Percentiles rank a stretch among this genome's conserved stretches.
These are phyloP conservation scores for Epichloe scottii DNA, from an alignment of 2,329 filamentous ascomycete genomes.

Conservation along the genomic window DNA sequence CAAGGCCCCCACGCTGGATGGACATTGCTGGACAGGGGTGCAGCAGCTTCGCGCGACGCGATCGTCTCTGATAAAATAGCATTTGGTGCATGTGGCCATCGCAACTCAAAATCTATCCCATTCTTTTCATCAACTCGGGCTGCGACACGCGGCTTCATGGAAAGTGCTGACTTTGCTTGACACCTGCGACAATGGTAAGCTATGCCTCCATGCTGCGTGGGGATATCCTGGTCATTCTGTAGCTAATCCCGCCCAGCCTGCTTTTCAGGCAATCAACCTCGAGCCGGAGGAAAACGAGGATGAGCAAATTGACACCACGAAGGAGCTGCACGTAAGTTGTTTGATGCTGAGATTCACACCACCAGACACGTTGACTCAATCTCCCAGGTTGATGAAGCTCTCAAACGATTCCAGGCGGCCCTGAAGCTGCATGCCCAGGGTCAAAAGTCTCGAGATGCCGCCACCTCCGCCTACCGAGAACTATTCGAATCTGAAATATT, in stretches of 20 bases:
- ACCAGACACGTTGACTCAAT: neutral
- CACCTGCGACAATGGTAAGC: neutral
- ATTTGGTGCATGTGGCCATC: neutral
- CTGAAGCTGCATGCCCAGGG: conserved; percentile 87
- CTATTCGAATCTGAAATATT: conserved; percentile 92
- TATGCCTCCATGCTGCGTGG: neutral
- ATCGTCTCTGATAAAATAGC: neutral
- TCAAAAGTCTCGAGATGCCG: conserved; percentile 59
- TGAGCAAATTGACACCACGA: conserved; percentile 87
- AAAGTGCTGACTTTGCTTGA: neutral
- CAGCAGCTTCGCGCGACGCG: neutral
- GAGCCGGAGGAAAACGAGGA: conserved; percentile 84
- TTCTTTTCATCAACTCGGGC: neutral
- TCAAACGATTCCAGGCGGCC: conserved; percentile 87
- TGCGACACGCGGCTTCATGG: neutral
- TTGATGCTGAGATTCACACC: neutral
- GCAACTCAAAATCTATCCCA: neutral
- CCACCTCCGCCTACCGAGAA: conserved; percentile 66
- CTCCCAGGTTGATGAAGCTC: conserved; percentile 71
- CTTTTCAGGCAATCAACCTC: conserved; percentile 83
- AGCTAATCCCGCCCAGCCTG: conserved; percentile 30
- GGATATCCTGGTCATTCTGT: neutral
- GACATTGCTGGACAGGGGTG: neutral
- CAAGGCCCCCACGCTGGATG: no score
- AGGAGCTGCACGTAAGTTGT: conserved; percentile 62